Percentiles rank a stretch among this genome's conserved stretches.
These are phyloP conservation scores for Raphanus hybrid DNA, from an alignment of 441 rosid species.

Conservation along the genomic window DNA sequence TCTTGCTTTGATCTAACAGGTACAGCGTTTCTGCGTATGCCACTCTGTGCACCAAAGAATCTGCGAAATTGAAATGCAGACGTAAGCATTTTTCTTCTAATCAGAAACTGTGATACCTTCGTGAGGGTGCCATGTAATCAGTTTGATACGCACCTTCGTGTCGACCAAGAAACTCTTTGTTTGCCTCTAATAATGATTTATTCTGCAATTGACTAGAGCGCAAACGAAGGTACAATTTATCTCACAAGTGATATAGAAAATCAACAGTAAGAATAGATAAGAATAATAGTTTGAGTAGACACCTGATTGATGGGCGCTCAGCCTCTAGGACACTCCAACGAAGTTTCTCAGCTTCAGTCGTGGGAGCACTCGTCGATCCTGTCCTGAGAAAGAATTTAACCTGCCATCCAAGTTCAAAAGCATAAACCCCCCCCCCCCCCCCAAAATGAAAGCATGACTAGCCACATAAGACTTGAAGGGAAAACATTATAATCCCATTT, in stretches of 20 bases:
- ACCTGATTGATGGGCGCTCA: constrained; percentile 92
- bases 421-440: constrained; percentile 9
- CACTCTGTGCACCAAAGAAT: constrained; percentile 95
- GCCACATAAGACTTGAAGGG: not conserved
- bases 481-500: constrained; percentile 2
- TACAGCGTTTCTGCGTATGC: constrained; percentile 92
- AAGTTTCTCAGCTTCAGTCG: constrained; percentile 78
- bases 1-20: constrained; percentile 74
- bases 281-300: constrained; percentile 23
- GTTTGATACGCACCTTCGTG: constrained; percentile 66
- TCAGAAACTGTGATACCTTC: not conserved
- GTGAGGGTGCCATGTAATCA: constrained; percentile 13
- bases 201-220: constrained; percentile 79
- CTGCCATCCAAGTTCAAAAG: constrained; percentile 52
- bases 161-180: constrained; percentile 69
- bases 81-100: not conserved
- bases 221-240: constrained; percentile 33
- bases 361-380: constrained; percentile 68
- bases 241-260: constrained; percentile 3
- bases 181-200: constrained; percentile 81
- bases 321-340: constrained; percentile 91
- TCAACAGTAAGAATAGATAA: constrained; percentile 11
- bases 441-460: constrained; percentile 24
- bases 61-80: constrained; percentile 48
- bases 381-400: constrained; percentile 84